phyloP scores from a whole-genome alignment of 352 stramenopile species.

The Aphanomyces astaci region DNA sequence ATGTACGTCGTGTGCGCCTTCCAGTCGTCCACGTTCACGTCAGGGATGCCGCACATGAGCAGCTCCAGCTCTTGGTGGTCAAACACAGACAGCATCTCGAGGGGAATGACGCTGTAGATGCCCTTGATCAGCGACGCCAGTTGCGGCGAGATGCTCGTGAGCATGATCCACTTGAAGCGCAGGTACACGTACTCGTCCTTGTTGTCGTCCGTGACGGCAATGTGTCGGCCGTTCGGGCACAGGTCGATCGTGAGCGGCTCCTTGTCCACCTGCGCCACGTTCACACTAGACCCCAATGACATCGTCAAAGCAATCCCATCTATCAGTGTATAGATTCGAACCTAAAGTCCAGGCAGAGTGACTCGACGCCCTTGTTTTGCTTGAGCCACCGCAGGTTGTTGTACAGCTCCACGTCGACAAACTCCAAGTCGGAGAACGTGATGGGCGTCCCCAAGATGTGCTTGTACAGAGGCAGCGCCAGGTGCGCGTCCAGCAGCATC shows the following conservation, averaged over 20 bases:
- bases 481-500: constrained; percentile 72
- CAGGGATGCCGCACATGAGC: constrained; percentile 95
- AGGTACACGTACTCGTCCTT: constrained; percentile 96
- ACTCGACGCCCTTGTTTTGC: constrained; percentile 73
- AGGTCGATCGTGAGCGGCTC: constrained; percentile 90
- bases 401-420: constrained; percentile 82
- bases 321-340: too few species aligned
- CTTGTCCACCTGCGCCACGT: constrained; percentile 58
- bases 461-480: constrained; percentile 83
- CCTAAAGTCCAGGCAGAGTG: constrained; percentile 74
- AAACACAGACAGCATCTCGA: constrained; percentile 92
- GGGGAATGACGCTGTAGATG: constrained; percentile 95
- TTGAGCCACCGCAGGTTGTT: constrained; percentile 80
- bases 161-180: constrained; percentile 79
- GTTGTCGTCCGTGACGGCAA: constrained; percentile 94
- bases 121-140: constrained; percentile 93
- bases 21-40: constrained; percentile 95
- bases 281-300: constrained; percentile 40
- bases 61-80: constrained; percentile 96
- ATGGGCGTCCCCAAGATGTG: constrained; percentile 85
- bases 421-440: constrained; percentile 86
- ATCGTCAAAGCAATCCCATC: background rate
- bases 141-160: constrained; percentile 71
- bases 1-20: constrained; percentile 96
- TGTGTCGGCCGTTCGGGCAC: constrained; percentile 90